phyloP scores from a whole-genome alignment of 495 filamentous ascomycete species.

The Neurospora sp. region DNA sequence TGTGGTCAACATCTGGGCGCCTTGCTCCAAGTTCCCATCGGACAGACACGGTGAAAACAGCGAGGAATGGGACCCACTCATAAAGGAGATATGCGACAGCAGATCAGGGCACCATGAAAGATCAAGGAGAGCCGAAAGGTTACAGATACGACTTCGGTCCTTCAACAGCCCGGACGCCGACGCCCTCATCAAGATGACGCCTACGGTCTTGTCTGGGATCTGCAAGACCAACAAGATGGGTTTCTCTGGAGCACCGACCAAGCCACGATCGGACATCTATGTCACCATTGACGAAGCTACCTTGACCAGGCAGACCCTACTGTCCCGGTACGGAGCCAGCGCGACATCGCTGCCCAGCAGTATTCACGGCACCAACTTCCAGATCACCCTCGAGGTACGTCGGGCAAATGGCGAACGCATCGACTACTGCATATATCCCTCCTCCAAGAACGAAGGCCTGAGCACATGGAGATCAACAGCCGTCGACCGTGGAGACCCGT shows the following conservation, averaged over 20 bases:
- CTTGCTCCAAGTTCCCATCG: constrained; percentile 32
- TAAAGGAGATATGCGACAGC: constrained; percentile 65
- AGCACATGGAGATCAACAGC: constrained; percentile 85
- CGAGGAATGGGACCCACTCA: constrained; percentile 66
- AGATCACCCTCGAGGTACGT: constrained; percentile 83
- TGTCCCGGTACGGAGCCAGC: constrained; percentile 71
- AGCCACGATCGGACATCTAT: constrained; percentile 87
- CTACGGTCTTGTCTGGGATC: constrained; percentile 76
- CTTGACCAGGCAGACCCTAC: constrained; percentile 63
- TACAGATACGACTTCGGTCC: constrained; percentile 66
- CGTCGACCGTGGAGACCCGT: constrained; percentile 63
- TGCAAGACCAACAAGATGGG: constrained; percentile 75
- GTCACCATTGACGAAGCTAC: constrained; percentile 68
- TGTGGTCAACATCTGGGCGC: constrained; percentile 68
- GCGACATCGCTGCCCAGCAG: constrained; percentile 55
- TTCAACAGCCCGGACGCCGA: constrained; percentile 71
- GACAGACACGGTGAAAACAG: constrained; percentile 43
- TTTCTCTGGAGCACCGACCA: constrained; percentile 87
- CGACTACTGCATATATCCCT: constrained; percentile 76
- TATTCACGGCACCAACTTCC: constrained; percentile 61
- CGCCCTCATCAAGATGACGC: constrained; percentile 69
- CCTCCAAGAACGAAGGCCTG: constrained; percentile 61
- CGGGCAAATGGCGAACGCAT: constrained; percentile 67
- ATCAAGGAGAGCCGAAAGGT: constrained; percentile 54
- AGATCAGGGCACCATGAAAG: constrained; percentile 62